These are phyloP conservation scores for Fusarium phyllophilum DNA, from an alignment of 2,329 filamentous ascomycete species.

Conservation along the genomic window DNA sequence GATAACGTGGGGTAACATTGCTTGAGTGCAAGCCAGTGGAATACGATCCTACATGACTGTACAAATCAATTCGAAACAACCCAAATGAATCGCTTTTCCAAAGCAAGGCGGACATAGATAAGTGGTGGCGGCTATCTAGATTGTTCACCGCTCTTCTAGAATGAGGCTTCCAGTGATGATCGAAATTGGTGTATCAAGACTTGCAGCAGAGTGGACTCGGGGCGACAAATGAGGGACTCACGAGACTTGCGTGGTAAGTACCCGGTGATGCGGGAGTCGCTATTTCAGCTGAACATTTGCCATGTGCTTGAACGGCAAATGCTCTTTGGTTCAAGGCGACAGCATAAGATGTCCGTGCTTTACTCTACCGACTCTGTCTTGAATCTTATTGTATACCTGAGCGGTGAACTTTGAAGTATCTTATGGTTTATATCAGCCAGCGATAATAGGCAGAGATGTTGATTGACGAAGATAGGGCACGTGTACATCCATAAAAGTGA, in stretches of 20 bases:
- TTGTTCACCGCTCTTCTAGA: constrained; percentile 39
- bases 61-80: constrained; percentile 3
- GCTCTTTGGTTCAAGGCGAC: constrained; percentile 7
- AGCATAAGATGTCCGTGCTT: constrained; percentile 2
- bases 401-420: constrained; percentile 7
- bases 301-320: constrained; percentile 25
- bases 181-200: constrained; percentile 14
- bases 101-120: constrained; percentile 3
- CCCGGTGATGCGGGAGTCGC: constrained; percentile 7
- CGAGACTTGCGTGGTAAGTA: constrained; percentile 10
- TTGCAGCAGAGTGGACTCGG: constrained; percentile 18
- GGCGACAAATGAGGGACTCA: constrained; percentile 20
- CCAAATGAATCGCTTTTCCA: not conserved
- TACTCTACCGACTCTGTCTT: constrained; percentile 1
- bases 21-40: not conserved
- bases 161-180: constrained; percentile 15
- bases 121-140: constrained; percentile 16
- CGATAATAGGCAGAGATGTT: not conserved
- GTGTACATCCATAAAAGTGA: constrained; percentile 9
- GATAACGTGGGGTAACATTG: not conserved
- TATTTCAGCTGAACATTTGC: constrained; percentile 16
- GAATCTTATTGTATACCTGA: not conserved
- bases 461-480: constrained; percentile 9
- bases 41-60: not conserved
- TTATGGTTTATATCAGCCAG: not conserved